Percentiles rank a stretch among this genome's conserved stretches.
Evolutionary conservation across 176 grass and related monocot species (phyloP).

Genomic region (Triticum urartu): DNA sequence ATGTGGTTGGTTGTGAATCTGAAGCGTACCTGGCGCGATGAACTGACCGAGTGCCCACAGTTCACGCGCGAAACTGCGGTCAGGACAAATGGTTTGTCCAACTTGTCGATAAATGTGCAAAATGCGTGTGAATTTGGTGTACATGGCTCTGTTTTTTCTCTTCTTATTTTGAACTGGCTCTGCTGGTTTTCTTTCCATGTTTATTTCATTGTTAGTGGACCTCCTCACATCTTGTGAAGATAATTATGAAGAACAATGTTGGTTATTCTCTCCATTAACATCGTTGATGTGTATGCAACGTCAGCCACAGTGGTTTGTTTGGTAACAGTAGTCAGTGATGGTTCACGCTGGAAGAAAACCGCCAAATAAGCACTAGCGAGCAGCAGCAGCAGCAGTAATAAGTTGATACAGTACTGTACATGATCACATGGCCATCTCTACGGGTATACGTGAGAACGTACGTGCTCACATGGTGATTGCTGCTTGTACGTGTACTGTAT

Average conservation of each 20-base stretch:
- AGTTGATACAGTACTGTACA: too few relatives aligned
- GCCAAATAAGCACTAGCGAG: neutral
- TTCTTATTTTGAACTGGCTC: neutral
- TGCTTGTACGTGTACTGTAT: neutral
- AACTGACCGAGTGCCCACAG: neutral
- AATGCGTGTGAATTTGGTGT: neutral
- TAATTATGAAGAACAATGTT: too few relatives aligned
- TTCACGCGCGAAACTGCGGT: neutral
- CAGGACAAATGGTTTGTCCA: too few relatives aligned
- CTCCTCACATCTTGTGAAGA: too few relatives aligned
- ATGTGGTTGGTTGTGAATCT: neutral
- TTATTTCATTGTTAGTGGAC: neutral
- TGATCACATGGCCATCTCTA: too few relatives aligned
- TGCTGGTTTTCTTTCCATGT: neutral
- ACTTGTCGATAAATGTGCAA: neutral
- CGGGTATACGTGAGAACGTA: neutral
- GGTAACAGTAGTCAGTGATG: too few relatives aligned
- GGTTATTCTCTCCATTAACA: too few relatives aligned
- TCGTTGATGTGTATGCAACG: neutral
- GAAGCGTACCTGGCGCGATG: neutral
- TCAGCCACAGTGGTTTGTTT: too few relatives aligned
- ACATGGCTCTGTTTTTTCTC: neutral
- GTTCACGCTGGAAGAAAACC: too few relatives aligned
- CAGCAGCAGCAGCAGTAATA: neutral
- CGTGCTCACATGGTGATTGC: neutral